phyloP scores from a whole-genome alignment of 2,329 filamentous ascomycete genomes.

The Microcyclosporella mali region DNA sequence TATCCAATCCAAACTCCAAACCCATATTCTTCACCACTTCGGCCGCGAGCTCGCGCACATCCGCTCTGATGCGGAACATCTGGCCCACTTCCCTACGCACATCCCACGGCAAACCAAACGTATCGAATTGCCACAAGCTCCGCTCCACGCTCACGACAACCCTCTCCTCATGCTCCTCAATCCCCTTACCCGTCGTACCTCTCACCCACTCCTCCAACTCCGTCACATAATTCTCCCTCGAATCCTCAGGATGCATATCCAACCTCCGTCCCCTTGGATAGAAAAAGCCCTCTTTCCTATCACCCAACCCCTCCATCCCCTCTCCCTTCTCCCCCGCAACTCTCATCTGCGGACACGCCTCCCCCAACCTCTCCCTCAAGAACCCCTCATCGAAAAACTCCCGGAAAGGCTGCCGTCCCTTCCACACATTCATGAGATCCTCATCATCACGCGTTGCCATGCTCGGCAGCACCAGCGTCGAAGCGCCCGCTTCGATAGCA shows the following conservation, averaged over 20 bases:
- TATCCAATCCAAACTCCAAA: conserved; percentile 19
- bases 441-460: conserved; percentile 15
- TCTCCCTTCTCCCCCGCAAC: conserved; percentile 14
- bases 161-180: neutral
- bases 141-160: conserved; percentile 25
- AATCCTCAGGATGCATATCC: conserved; percentile 16
- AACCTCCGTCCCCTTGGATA: conserved; percentile 18
- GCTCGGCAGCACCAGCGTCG: conserved; percentile 21
- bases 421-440: conserved; percentile 20
- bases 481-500: conserved; percentile 36
- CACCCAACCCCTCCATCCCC: conserved; percentile 6
- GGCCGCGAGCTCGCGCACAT: conserved; percentile 30
- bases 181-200: conserved; percentile 6
- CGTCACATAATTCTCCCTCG: neutral
- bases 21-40: conserved; percentile 30
- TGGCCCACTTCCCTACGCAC: conserved; percentile 27
- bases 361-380: conserved; percentile 19
- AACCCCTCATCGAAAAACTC: conserved; percentile 26
- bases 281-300: conserved; percentile 12
- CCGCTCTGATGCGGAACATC: conserved; percentile 23
- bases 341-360: conserved; percentile 24
- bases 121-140: conserved; percentile 29
- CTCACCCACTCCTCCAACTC: conserved; percentile 22
- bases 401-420: conserved; percentile 18
- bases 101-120: conserved; percentile 19